A percentile compares a stretch with the other conserved stretches of the same genome.
phyloP scores from a whole-genome alignment of 441 rosid species.

The Jatropha podagrica region DNA sequence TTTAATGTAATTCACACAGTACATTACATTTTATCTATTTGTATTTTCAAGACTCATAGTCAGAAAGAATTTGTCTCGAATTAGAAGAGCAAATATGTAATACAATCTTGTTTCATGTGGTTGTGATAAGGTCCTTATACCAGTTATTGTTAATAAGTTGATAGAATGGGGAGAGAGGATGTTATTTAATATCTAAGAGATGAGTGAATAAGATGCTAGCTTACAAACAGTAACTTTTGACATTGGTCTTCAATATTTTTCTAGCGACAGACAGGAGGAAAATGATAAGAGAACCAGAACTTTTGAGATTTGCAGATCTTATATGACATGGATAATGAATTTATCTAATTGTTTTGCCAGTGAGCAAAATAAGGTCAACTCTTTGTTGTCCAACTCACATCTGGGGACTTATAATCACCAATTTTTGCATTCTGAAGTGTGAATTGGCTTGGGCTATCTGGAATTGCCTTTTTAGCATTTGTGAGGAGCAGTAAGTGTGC shows the following conservation, averaged over 20 bases:
- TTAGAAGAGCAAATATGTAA: not conserved
- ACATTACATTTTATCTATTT: not conserved
- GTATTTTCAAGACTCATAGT: not conserved
- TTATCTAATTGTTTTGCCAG: not conserved
- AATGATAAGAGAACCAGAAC: not conserved
- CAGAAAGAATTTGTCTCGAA: not conserved
- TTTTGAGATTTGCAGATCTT: not conserved
- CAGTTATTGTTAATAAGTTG: not conserved
- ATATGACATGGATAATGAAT: not conserved
- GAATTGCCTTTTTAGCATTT: too few relatives aligned
- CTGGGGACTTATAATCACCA: too few relatives aligned
- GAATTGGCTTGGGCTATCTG: too few relatives aligned
- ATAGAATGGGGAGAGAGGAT: not conserved
- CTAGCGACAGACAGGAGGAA: not conserved
- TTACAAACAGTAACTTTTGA: not conserved
- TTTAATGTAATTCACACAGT: not conserved
- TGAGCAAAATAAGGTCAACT: not conserved
- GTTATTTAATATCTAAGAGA: not conserved
- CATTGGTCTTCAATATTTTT: not conserved
- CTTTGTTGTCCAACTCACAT: not conserved
- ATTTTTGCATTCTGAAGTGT: too few relatives aligned
- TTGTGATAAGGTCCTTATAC: not conserved
- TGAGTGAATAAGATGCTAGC: not conserved
- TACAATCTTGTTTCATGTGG: slow-evolving; percentile 1
- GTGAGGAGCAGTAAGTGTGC: too few relatives aligned